Base-by-base conservation (phyloP, 371 early-diverging fungal species). In the Circinella umbellata region DNA sequence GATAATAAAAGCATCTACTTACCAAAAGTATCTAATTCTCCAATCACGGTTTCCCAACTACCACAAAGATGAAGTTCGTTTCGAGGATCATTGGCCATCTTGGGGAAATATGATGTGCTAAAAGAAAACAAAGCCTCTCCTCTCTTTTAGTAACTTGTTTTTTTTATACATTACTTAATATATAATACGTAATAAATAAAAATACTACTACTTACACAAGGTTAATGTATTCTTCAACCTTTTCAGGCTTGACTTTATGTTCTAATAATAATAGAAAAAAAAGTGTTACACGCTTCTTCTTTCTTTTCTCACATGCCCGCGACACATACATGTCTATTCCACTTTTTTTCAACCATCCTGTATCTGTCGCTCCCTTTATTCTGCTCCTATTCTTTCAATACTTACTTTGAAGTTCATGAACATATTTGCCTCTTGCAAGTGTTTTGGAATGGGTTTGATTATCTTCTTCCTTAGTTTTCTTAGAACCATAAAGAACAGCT, bases 391-490 rank as follows among this genome's bases (percentile, higher is more conserved):
- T 27, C 0, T 27, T 27, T 27, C 27, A 27, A 27, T 10, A 77
- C 84, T 78, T 84, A 93, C 92, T 88, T 69, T 91, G 87, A 49
- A 95, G 73, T 76, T 96, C 94, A 73, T 96, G 96, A 14, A 95
- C 92, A 69, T 92, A 95, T 83, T 95, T 95, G 62, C 96, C 96
- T 38, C 95, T 83, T 8, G 96, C 94, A 64, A 96, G 73, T 62
- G 87, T 79, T 75, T 93, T 92, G 38, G 90, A 90, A 72, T 91
- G 86, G 8, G 92, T 90, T 54, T 82, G 81, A 38, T 70, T 76
- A 49, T 86, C 86, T 67, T 88, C 86, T 66, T 86, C 84, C 51
- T 81, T 73, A 47, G 75, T 82, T 53, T 80, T 73, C 61, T 86
- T 81, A 4, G 86, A 85, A 49, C 92, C 92, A 71, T 90, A 88